phyloP scores from a whole-genome alignment of 2,329 filamentous ascomycete genomes.

The Dendryphion nanum region DNA sequence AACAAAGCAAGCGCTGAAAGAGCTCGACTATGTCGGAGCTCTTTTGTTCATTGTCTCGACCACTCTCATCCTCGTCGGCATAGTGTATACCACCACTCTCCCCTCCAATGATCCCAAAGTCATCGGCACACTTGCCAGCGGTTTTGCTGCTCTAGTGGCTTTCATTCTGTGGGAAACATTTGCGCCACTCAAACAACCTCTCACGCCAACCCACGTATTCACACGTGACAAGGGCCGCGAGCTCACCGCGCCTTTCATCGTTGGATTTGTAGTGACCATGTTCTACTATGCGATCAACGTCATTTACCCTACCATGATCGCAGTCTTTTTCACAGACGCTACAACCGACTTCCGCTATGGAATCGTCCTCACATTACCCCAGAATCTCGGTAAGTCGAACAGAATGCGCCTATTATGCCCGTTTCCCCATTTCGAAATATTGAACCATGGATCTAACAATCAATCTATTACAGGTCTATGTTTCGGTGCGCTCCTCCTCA shows the following conservation, averaged over 20 bases:
- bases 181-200: constrained; percentile 21
- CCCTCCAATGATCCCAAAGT: constrained; percentile 25
- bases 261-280: constrained; percentile 50
- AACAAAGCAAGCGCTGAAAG: constrained; percentile 18
- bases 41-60: constrained; percentile 30
- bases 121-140: constrained; percentile 30
- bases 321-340: constrained; percentile 43
- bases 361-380: constrained; percentile 42
- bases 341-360: constrained; percentile 35
- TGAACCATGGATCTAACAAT: not conserved
- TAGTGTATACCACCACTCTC: constrained; percentile 31
- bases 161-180: constrained; percentile 36
- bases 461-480: constrained; percentile 28
- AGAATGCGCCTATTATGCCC: too few species aligned
- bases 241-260: constrained; percentile 48
- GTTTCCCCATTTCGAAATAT: not conserved
- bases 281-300: constrained; percentile 52
- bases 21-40: constrained; percentile 33
- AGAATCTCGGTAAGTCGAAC: constrained; percentile 40
- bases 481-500: constrained; percentile 44
- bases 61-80: constrained; percentile 30
- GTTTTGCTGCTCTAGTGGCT: constrained; percentile 26
- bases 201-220: constrained; percentile 49
- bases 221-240: constrained; percentile 46
- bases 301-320: constrained; percentile 50